Percentiles rank a stretch among this genome's conserved stretches.
Conservation (phyloP, 2,329 filamentous ascomycete genomes). For the Penicillium polonicum region DNA sequence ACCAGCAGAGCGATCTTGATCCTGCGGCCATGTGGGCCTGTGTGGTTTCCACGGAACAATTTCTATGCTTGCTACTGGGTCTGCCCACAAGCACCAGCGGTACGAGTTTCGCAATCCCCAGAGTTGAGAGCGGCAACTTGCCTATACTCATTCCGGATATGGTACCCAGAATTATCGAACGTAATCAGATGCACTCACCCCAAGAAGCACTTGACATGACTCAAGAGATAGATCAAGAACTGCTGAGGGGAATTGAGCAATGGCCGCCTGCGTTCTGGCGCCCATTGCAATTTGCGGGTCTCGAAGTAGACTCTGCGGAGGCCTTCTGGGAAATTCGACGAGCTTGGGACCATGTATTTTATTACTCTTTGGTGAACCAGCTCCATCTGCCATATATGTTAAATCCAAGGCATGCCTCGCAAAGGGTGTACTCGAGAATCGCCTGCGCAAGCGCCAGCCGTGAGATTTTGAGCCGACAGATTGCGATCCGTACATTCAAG, state of each 20-base stretch:
- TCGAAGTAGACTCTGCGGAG: conserved; percentile 15
- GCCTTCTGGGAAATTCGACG: conserved; percentile 34
- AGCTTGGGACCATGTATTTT: conserved; percentile 37
- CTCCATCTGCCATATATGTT: conserved; percentile 42
- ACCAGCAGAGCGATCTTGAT: conserved; percentile 8
- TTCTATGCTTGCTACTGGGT: conserved; percentile 41
- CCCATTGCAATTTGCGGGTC: conserved; percentile 25
- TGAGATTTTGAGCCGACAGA: conserved; percentile 40
- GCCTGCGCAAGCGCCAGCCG: conserved; percentile 42
- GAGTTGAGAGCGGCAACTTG: conserved; percentile 10
- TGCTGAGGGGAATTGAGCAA: conserved; percentile 31
- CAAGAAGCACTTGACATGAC: conserved; percentile 27
- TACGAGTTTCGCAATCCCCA: conserved; percentile 18
- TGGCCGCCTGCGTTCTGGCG: conserved; percentile 43
- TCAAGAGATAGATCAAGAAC: conserved; percentile 34
- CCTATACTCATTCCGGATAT: conserved; percentile 29
- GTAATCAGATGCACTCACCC: conserved; percentile 31
- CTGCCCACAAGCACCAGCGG: conserved; percentile 33
- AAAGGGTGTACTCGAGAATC: conserved; percentile 34
- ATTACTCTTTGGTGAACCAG: conserved; percentile 42
- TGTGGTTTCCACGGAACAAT: conserved; percentile 39
- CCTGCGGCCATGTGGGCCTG: conserved; percentile 38
- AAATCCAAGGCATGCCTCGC: conserved; percentile 27
- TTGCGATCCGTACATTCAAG: conserved; percentile 36
- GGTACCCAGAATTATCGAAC: conserved; percentile 40